Evolutionary conservation across 78 protist species (phyloP), one percentile per base, ranked within the genome.

Genomic region (Polysphondylium violaceum): DNA sequence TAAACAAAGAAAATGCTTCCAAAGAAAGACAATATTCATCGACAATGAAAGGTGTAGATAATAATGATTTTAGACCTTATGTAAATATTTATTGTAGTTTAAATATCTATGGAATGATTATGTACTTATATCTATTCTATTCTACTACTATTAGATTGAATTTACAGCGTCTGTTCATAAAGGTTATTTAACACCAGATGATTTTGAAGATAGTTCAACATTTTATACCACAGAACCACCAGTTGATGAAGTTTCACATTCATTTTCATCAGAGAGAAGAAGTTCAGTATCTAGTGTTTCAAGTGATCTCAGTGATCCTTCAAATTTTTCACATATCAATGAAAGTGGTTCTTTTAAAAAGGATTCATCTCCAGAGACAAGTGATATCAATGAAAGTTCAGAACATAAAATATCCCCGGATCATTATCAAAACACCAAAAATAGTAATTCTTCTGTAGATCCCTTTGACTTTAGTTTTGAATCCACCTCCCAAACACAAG

Each of bases 401-500:
- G n/a, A n/a, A n/a, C n/a, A n/a, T n/a, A n/a, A n/a, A n/a, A n/a
- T n/a, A n/a, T n/a, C n/a, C n/a, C n/a, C n/a, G n/a, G n/a, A n/a
- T n/a, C n/a, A n/a, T n/a, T n/a, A n/a, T 12, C 73, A 44, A n/a
- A 64, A 5, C 6, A 14, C 44, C 11, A 27, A 47, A 0, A 27
- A 59, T 9, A 27, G 9, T 71, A 43, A 40, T 8, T 8, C 35
- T 21, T 17, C 25, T 14, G 38, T 21, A 3, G 89, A 81, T 33
- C 91, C 91, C 56, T 83, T 83, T 43, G 91, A 83, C n/a, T 83
- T 83, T 69, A 69, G 27, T 31, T 69, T 63, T 29, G 69, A 53
- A 19, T 69, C 81, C 23, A 9, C 76, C 4, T 7, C 67, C 21
- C 27, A 60, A 36, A 12, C 16, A 4, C 53, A 36, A n/a, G n/a